phyloP scores from a whole-genome alignment of 176 grass and related monocot species.

The Eragrostis nindensis region DNA sequence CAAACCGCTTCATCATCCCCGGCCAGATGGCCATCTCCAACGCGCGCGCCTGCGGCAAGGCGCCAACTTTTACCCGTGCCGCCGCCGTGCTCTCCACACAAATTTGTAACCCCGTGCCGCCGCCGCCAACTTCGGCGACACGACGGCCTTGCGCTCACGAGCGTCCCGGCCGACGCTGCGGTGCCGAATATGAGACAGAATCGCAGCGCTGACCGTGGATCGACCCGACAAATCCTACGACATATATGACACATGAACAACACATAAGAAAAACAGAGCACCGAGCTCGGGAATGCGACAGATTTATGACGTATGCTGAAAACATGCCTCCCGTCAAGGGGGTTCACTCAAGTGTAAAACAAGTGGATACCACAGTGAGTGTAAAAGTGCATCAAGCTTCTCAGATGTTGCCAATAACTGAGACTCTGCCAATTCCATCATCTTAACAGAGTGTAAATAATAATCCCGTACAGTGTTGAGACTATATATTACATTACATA shows the following conservation, averaged over 20 bases:
- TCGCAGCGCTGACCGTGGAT: background rate
- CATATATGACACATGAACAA: background rate
- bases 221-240: background rate
- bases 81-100: too few species aligned
- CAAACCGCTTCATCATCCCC: too few species aligned
- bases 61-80: too few species aligned
- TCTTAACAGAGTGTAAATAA: background rate
- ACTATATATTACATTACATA: conserved; percentile 4
- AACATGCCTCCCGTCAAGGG: background rate
- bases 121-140: too few species aligned
- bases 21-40: too few species aligned
- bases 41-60: too few species aligned
- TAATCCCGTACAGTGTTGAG: background rate
- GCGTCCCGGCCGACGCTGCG: background rate
- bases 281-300: background rate
- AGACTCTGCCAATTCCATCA: background rate
- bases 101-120: too few species aligned
- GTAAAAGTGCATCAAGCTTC: background rate
- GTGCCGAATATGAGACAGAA: background rate
- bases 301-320: background rate
- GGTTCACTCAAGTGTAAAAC: background rate
- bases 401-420: background rate
- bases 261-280: background rate
- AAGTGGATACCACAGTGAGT: background rate
- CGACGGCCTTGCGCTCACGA: too few species aligned